Base-by-base conservation (phyloP, 768 basidiomycete genomes). In the Megacollybia marginata region DNA sequence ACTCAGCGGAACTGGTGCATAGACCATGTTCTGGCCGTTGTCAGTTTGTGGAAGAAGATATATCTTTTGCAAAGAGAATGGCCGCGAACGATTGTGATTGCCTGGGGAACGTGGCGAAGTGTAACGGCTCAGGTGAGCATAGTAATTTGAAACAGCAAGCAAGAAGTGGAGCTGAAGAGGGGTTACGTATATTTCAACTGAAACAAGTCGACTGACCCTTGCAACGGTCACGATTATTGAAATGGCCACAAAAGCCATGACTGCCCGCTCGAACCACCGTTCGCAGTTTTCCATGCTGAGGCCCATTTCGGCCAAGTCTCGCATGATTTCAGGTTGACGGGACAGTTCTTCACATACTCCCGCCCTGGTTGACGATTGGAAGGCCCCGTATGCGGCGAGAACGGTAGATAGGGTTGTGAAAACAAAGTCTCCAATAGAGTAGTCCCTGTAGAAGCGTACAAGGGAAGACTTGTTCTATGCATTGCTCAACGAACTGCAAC, bases 221-320 rank as follows among this genome's bases (percentile, higher is more conserved):
- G 88, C 63, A 56, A 85, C 73, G 49, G 84, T 76, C 52, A 85
- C 61, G 33, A 88, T 65, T 42, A 79, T 70, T 66, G 85, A 74
- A 42, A 80, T 61, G 1, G 72, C 79, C 44, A 88, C 67, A 33
- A 79, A 71, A 0, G 70, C 81, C 51, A 85, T 61, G 32, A 82
- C 73, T 8, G 78, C 83, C 36, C 80, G 73, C 60, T 84, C 85
- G 44, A 88, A 74, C 83, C 84, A 88, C 50, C 76, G 73, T 59
- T 91, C 88, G 61, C 89, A 91, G 55, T 88, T 88, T 65, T 90
- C 88, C 40, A 86, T 65, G 57, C 75, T 85, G 57, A 90, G 70
- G 0, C 87, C 88, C 59, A 85, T 74, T 59, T 86, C 83, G 46
- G 76, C 71, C 66, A 88, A 65, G 55, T 79, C 80, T 9, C 80